These are phyloP conservation scores for Malus domestica DNA, from an alignment of 306 rosid species.

Conservation along the genomic window ASM211411v1 NC_041804.1:19286501-19287000, in stretches of 20 bases:
- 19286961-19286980: background rate
- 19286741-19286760: conserved; percentile 39
- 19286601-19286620: no score
- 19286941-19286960: background rate
- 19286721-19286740: conserved; percentile 39
- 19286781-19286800: conserved; percentile 52
- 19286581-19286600: no score
- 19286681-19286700: background rate
- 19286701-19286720: conserved; percentile 4
- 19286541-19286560: background rate
- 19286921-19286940: background rate
- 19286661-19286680: background rate
- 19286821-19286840: background rate
- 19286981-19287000: background rate
- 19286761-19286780: conserved; percentile 43
- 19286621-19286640: background rate
- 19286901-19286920: background rate
- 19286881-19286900: background rate
- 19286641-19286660: background rate
- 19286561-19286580: background rate
- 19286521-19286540: background rate
- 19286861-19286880: background rate
- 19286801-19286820: conserved; percentile 24
- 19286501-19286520: background rate
- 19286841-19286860: background rate